Evolutionary conservation across 2,329 filamentous ascomycete species (phyloP).

Genomic region (Botrytis squamosa): DNA sequence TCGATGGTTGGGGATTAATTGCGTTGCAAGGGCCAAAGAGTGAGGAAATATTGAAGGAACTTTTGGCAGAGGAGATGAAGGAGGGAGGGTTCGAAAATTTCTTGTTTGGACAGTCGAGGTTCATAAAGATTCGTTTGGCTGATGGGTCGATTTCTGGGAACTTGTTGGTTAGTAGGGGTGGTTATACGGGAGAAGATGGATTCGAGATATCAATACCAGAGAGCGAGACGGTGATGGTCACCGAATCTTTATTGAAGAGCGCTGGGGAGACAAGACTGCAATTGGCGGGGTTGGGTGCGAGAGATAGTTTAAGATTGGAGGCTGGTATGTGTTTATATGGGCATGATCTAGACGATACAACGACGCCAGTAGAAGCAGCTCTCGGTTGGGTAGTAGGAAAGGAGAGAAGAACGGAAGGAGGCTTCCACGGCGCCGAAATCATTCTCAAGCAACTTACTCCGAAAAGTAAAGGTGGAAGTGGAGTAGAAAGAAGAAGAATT

Average conservation of each 20-base stretch:
- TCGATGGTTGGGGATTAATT: constrained; percentile 73
- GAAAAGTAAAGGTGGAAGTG: constrained; percentile 68
- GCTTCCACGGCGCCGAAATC: constrained; percentile 81
- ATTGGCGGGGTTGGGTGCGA: constrained; percentile 83
- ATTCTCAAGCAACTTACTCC: constrained; percentile 76
- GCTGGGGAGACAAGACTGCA: constrained; percentile 63
- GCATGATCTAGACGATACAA: constrained; percentile 85
- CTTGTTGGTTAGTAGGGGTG: constrained; percentile 79
- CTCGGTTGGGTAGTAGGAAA: constrained; percentile 83
- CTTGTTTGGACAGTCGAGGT: constrained; percentile 77
- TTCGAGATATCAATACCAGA: constrained; percentile 90
- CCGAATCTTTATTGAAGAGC: constrained; percentile 54
- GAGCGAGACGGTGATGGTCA: constrained; percentile 61
- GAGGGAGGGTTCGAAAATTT: constrained; percentile 59
- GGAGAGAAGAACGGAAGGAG: constrained; percentile 62
- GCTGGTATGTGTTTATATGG: constrained; percentile 99
- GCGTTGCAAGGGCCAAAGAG: constrained; percentile 86
- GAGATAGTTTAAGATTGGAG: constrained; percentile 90
- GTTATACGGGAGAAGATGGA: constrained; percentile 97
- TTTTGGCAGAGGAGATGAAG: constrained; percentile 53
- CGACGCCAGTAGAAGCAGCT: constrained; percentile 65
- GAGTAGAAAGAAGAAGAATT: constrained; percentile 70
- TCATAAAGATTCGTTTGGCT: constrained; percentile 62
- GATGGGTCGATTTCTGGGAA: constrained; percentile 49
- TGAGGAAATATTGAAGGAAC: constrained; percentile 63